phyloP scores from a whole-genome alignment of 2,329 filamentous ascomycete genomes.

The Penicillium sp. region DNA sequence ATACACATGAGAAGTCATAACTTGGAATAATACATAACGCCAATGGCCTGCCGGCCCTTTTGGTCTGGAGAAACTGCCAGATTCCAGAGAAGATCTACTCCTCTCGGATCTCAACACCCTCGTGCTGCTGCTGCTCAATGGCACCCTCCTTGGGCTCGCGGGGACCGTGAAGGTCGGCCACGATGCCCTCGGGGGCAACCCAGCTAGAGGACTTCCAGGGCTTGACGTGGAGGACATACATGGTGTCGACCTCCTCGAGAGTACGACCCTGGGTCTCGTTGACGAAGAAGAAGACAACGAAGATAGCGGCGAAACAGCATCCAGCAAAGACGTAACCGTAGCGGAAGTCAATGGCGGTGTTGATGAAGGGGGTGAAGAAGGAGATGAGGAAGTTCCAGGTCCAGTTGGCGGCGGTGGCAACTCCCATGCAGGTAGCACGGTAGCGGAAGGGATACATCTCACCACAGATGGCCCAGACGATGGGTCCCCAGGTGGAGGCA shows the following conservation, averaged over 20 bases:
- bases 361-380: slow-evolving; percentile 82
- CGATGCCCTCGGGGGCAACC: slow-evolving; percentile 34
- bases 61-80: neutral
- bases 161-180: slow-evolving; percentile 27
- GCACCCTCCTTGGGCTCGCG: slow-evolving; percentile 19
- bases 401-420: slow-evolving; percentile 78
- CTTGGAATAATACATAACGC: neutral
- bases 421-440: slow-evolving; percentile 72
- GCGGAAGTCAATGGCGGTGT: slow-evolving; percentile 66
- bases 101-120: slow-evolving; percentile 13
- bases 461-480: slow-evolving; percentile 46
- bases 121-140: slow-evolving; percentile 22
- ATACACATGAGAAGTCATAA: slow-evolving; percentile 13
- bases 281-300: slow-evolving; percentile 74
- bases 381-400: slow-evolving; percentile 71
- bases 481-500: slow-evolving; percentile 68
- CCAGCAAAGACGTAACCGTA: slow-evolving; percentile 78
- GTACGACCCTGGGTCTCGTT: slow-evolving; percentile 70
- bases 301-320: slow-evolving; percentile 64
- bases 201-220: slow-evolving; percentile 62
- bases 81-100: slow-evolving; percentile 2
- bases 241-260: slow-evolving; percentile 76
- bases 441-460: slow-evolving; percentile 48
- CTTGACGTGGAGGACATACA: slow-evolving; percentile 66
- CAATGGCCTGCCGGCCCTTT: neutral